Base-by-base conservation (phyloP, 139 green algal genomes). In the Asterochloris erici region DNA sequence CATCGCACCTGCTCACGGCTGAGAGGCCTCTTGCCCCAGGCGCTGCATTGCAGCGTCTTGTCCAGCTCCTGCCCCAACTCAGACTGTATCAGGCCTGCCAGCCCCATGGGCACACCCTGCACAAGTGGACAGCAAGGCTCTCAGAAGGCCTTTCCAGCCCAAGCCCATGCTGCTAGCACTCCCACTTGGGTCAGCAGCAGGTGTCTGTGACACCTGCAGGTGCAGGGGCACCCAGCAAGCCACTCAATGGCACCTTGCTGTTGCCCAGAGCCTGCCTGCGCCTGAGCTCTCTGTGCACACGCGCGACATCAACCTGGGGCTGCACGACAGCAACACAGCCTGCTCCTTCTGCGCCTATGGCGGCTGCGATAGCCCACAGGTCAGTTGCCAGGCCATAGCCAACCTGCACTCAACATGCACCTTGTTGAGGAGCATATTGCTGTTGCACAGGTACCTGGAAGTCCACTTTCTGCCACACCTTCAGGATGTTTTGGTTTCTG, bases 11-110 rank as follows among this genome's bases (percentile, higher is more conserved):
- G 82, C 15, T 60, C 62, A n/a, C 47, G 38, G 17, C 68, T 73
- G 23, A 89, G 78, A 14, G 85, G 85, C 27, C 85, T 78, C 12
- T 16, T 11, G 14, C 79, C 83, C 89, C 89, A 93, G 0, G 28
- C 68, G 47, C 81, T 87, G 84, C 89, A 93, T 78, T 93, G 89
- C 81, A 84, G 79, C 16, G 21, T 64, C 81, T 93, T 93, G 86
- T 93, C 89, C 73, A 93, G 77, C 4, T 77, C 68, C 26, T 47
- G 9, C 15, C 84, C 89, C 66, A 93, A 76, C 70, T 90, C 81
- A 26, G 83, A 75, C 11, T 79, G 68, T 27, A 86, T 73, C 24
- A 93, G 27, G 0, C 69, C 82, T 27, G 86, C 85, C 68, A 92
- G 74, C 12, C 89, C 88, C 12, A 27, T 81, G 54, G 66, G 71